Evolutionary conservation across 2,329 filamentous ascomycete species (phyloP).

Genomic region (Talaromyces marneffei): DNA sequence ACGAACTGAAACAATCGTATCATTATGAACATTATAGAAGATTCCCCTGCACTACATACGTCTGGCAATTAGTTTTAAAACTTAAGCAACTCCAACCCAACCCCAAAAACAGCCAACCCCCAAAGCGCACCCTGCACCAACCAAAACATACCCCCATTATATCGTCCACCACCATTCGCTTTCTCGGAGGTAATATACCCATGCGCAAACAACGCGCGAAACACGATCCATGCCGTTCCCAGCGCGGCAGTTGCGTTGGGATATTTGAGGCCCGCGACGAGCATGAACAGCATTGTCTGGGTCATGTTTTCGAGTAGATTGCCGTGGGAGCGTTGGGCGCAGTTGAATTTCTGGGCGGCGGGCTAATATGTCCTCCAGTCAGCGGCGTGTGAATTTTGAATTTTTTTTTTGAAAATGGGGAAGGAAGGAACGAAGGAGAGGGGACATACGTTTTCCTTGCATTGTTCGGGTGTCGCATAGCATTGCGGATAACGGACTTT

Average conservation of each 20-base stretch:
- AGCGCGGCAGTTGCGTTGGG: constrained; percentile 44
- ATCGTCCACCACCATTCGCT: constrained; percentile 34
- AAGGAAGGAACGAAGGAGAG: neutral
- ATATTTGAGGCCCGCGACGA: constrained; percentile 51
- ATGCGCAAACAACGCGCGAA: constrained; percentile 45
- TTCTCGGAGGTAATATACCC: constrained; percentile 41
- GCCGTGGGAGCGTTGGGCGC: constrained; percentile 52
- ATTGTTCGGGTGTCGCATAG: constrained; percentile 53
- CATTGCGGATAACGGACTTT: constrained; percentile 53
- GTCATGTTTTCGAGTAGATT: constrained; percentile 57
- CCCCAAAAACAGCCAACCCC: constrained; percentile 35
- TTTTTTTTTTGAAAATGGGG: no score
- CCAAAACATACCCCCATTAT: constrained; percentile 34
- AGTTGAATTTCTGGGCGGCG: constrained; percentile 45
- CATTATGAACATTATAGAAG: no score
- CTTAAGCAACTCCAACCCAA: constrained; percentile 27
- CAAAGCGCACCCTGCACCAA: constrained; percentile 37
- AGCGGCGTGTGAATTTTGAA: neutral
- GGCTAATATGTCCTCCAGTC: constrained; percentile 21
- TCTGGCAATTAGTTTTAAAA: no score
- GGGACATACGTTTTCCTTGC: constrained; percentile 41
- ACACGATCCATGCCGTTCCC: constrained; percentile 48
- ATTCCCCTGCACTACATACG: no score
- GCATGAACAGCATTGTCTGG: constrained; percentile 46
- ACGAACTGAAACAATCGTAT: no score